These are phyloP conservation scores for Allantophomopsis lycopodina DNA, from an alignment of 2,329 filamentous ascomycete genomes.

Conservation along the genomic window DNA sequence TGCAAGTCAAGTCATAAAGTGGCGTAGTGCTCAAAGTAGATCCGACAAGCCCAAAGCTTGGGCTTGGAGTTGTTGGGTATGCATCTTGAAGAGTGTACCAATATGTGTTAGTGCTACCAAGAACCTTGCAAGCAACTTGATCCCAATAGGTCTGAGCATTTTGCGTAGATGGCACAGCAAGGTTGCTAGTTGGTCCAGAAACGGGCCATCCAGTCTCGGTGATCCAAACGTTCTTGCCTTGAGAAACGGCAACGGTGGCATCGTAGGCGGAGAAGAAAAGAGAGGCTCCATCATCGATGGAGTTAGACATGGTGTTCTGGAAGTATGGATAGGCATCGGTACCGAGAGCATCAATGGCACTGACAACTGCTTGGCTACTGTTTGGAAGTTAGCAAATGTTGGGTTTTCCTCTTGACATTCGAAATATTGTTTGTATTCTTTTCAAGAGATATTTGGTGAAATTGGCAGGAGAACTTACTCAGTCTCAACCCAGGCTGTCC, in stretches of 20 bases:
- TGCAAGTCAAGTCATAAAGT: constrained; percentile 48
- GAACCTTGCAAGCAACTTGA: constrained; percentile 56
- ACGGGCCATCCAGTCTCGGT: constrained; percentile 86
- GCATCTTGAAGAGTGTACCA: constrained; percentile 69
- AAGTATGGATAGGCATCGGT: constrained; percentile 81
- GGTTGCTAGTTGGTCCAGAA: constrained; percentile 45
- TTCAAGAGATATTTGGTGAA: too few relatives aligned
- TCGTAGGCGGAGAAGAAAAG: constrained; percentile 58
- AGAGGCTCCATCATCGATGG: constrained; percentile 44
- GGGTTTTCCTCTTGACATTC: too few relatives aligned
- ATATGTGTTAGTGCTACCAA: constrained; percentile 53
- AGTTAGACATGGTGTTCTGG: constrained; percentile 54
- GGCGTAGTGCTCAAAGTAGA: constrained; percentile 34
- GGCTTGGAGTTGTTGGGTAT: constrained; percentile 41
- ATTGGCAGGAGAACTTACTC: too few relatives aligned
- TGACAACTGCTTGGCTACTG: constrained; percentile 52
- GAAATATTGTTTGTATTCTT: too few relatives aligned
- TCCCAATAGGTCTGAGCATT: constrained; percentile 77
- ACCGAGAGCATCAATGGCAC: constrained; percentile 64
- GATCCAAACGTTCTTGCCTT: constrained; percentile 66
- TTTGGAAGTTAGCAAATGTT: too few relatives aligned
- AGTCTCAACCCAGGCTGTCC: constrained; percentile 62
- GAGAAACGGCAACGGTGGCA: constrained; percentile 40
- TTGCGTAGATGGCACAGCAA: constrained; percentile 44
- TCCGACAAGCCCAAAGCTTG: constrained; percentile 59